Evolutionary conservation across 2,329 filamentous ascomycete genomes (phyloP), one percentile per base, ranked within the genome.

Genomic region (Blastomyces silverae): DNA sequence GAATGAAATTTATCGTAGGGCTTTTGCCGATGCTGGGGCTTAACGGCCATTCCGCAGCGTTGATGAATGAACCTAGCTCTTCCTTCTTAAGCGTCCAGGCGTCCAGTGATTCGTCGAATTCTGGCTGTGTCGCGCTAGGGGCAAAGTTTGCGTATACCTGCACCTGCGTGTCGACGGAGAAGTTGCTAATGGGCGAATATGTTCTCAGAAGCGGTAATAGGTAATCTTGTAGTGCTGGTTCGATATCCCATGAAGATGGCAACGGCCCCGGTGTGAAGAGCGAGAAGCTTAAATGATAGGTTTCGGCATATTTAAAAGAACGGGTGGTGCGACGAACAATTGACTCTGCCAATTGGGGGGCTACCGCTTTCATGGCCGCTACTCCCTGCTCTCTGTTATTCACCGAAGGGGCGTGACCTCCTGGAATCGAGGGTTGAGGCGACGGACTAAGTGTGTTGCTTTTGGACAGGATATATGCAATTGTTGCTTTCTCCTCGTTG

Each of bases 1-100:
- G 83, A 64, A 97, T 87, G 74, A 99, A 97, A 77, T 99, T 97
- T 73, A 99, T 87, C 0, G 94, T 99, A 0, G 94, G 94, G 0
- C 93, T 93, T 22, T 86, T 87, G 53, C 92, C 94, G 69, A 99
- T 97, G 64, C 91, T 96, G 0, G 93, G 93, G 67, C 90, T 96
- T 2, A 99, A 79, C 0, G 94, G 94, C 94, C 94, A 99, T 78
- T 99, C 94, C 1, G 94, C 94, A 2, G 93, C 92, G 72, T 99
- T 99, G 77, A 99, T 92, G 73, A 99, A 99, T 0, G 90, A 92
- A 48, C 91, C 91, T 1, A 99, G 82, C 71, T 96, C 92, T 70
- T 96, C 89, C 74, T 91, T 92, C 71, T 85, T 87, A 46, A 99
- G 79, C 0, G 80, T 84, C 85, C 85, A 88, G 42, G 89, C 83